Evolutionary conservation across 2,329 filamentous ascomycete species (phyloP).

Genomic region (Ramularia endophylla): DNA sequence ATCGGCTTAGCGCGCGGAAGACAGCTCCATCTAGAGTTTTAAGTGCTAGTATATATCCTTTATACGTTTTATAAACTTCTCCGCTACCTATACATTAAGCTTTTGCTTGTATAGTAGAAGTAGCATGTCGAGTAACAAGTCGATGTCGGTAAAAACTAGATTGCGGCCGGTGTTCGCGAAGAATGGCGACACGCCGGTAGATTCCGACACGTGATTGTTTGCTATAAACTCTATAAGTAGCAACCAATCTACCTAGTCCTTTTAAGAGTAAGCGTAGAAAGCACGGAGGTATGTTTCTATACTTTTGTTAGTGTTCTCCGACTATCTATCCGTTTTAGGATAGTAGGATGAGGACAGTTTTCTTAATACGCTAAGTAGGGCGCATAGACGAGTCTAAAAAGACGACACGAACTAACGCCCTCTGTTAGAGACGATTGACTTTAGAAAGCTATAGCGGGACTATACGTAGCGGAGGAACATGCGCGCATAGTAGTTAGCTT

Average conservation of each 20-base stretch:
- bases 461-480: too few relatives aligned
- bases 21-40: not conserved
- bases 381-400: not conserved
- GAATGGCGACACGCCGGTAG: slow-evolving; percentile 1
- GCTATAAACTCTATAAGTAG: not conserved
- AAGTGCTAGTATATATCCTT: not conserved
- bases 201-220: too few relatives aligned
- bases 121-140: not conserved
- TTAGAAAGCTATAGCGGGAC: too few relatives aligned
- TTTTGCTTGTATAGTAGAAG: too few relatives aligned
- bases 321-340: slow-evolving; percentile 1
- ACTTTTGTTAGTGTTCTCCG: not conserved
- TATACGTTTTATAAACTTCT: not conserved
- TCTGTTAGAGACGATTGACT: not conserved
- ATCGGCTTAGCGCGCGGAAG: not conserved
- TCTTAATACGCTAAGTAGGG: not conserved
- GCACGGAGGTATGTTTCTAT: too few relatives aligned
- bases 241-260: not conserved
- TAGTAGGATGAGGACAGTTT: slow-evolving; percentile 2
- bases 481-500: too few relatives aligned
- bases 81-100: not conserved
- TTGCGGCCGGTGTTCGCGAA: not conserved
- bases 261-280: too few relatives aligned
- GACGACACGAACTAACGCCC: not conserved
- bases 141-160: not conserved